Conservation (phyloP, 1,139 yeast species). For the Chernovozyma aurita region DNA sequence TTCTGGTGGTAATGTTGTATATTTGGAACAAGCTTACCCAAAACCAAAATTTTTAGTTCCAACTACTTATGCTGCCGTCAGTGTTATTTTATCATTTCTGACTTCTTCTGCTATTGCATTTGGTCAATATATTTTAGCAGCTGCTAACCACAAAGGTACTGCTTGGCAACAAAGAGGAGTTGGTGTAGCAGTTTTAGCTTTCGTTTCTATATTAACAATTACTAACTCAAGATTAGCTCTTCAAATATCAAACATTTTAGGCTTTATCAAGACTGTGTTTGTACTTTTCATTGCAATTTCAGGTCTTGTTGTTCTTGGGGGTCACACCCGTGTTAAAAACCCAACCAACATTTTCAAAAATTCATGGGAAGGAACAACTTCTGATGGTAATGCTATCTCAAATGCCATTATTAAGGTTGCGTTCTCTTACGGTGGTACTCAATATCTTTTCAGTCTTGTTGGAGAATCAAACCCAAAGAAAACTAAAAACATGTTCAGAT, state of each 20-base stretch:
- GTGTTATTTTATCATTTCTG: slow-evolving; percentile 33
- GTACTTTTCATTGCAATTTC: slow-evolving; percentile 30
- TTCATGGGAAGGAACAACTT: slow-evolving; percentile 38
- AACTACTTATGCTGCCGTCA: slow-evolving; percentile 38
- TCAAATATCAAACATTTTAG: slow-evolving; percentile 30
- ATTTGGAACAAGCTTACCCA: slow-evolving; percentile 41
- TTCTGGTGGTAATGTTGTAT: slow-evolving; percentile 42
- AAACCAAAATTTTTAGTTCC: slow-evolving; percentile 37
- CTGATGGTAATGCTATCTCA: slow-evolving; percentile 37
- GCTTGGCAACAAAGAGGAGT: slow-evolving; percentile 42
- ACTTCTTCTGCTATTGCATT: slow-evolving; percentile 42
- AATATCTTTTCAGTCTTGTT: slow-evolving; percentile 35
- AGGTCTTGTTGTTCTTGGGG: slow-evolving; percentile 38
- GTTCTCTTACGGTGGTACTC: slow-evolving; percentile 38
- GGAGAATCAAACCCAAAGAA: slow-evolving; percentile 31
- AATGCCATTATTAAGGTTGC: slow-evolving; percentile 40
- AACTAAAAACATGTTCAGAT: slow-evolving; percentile 26
- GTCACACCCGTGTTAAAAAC: slow-evolving; percentile 29
- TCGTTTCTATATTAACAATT: slow-evolving; percentile 23
- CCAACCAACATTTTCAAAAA: slow-evolving; percentile 30
- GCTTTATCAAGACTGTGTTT: slow-evolving; percentile 35
- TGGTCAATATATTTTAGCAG: slow-evolving; percentile 34
- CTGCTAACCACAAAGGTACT: slow-evolving; percentile 27
- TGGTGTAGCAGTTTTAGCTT: slow-evolving; percentile 31
- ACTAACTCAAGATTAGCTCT: slow-evolving; percentile 29